Percentiles rank a stretch among this genome's conserved stretches.
These are phyloP conservation scores for Aspergillus spinulosporus DNA, from an alignment of 2,329 filamentous ascomycete species.

Conservation along the genomic window DNA sequence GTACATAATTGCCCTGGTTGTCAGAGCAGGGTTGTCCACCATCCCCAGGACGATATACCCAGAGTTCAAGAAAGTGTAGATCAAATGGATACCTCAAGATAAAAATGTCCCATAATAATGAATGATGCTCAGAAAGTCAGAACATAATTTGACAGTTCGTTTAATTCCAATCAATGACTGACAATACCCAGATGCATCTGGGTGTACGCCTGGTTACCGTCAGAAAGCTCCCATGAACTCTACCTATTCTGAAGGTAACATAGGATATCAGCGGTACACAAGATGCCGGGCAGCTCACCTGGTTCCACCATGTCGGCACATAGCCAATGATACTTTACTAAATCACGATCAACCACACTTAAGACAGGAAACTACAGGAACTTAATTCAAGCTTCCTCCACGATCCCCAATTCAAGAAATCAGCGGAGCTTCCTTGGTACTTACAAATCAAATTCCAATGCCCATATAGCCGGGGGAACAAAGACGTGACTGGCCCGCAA, in stretches of 20 bases:
- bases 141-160: neutral
- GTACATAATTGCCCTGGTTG: conserved; percentile 96
- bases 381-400: neutral
- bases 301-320: too few relatives aligned
- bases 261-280: too few relatives aligned
- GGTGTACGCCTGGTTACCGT: too few relatives aligned
- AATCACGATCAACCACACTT: neutral
- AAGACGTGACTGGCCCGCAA: too few relatives aligned
- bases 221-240: too few relatives aligned
- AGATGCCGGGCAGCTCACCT: too few relatives aligned
- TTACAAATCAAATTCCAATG: too few relatives aligned
- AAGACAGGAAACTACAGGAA: too few relatives aligned
- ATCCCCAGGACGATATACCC: conserved; percentile 4
- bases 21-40: conserved; percentile 47
- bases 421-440: neutral
- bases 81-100: conserved; percentile 35
- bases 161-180: neutral
- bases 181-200: neutral
- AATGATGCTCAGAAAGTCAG: neutral
- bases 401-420: neutral
- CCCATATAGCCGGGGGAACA: too few relatives aligned
- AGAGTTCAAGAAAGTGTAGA: conserved; percentile 30
- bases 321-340: too few relatives aligned
- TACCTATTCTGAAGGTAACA: too few relatives aligned
- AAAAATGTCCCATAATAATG: neutral